Base-by-base conservation (phyloP, 441 rosid genomes). In the Pelargonium citronellum region DNA sequence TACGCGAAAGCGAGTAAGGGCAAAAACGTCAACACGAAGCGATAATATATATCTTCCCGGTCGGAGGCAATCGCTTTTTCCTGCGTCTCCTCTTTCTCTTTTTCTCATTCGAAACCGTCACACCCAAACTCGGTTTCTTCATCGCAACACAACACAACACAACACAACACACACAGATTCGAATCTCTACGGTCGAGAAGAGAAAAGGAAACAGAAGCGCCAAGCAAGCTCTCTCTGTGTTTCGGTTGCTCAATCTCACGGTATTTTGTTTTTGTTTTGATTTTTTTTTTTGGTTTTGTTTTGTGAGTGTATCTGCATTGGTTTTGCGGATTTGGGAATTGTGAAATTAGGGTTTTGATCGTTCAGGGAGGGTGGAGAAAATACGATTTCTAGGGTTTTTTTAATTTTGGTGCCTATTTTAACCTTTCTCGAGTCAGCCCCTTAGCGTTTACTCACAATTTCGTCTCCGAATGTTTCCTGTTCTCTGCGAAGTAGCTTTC, bases 301-400 rank as follows among this genome's bases (percentile, higher is more conserved):
- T 16, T 57, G 27, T 15, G 19, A 16, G 62, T 17, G 17, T 16
- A 57, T 57, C 62, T 57, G 62, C 62, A 57, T 57, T 57, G 62
- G 20, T 53, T 16, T 57, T 17, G 62, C 22, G 62, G 62, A 57
- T 16, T 57, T 10, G 7, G 24, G 62, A 17, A 19, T 57, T 19
- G 62, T 57, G 17, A 19, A 57, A 57, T 57, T 57, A 57, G 62
- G 62, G 62, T 57, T 57, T 57, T 57, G 62, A 57, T 57, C 62
- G 62, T 16, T 20, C 24, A 16, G 12, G 19, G 22, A 19, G 62
- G 20, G 62, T 19, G 19, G 62, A 57, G 62, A 34, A 34, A 34
- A 34, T 34, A 34, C 39, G 39, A 34, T 57, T 57, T 57, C 62
- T 17, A 57, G 62, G 62, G 62, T 57, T 57, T 57, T 57, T 22